A percentile compares a stretch with the other conserved stretches of the same genome.
These are phyloP conservation scores for Gymnopus androsaceus DNA, from an alignment of 1,284 basidiomycete species.

Conservation along the genomic window DNA sequence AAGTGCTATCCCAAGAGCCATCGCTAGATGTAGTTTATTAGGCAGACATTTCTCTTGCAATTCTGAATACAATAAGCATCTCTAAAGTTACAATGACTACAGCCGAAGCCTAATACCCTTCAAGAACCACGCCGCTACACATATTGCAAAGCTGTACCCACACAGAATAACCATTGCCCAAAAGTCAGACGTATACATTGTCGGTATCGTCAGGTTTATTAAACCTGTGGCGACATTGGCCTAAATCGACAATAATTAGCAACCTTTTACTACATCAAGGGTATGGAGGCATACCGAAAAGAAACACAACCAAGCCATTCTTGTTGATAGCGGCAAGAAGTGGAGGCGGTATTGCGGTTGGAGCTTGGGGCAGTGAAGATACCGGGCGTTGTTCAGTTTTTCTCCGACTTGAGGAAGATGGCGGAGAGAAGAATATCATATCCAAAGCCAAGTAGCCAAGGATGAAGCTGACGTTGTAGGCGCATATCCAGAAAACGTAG, in stretches of 20 bases:
- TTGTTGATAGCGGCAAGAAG: slow-evolving; percentile 82
- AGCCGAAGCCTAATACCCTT: slow-evolving; percentile 28
- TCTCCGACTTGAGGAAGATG: slow-evolving; percentile 41
- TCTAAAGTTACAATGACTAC: neutral
- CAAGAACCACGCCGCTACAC: slow-evolving; percentile 60
- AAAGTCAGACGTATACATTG: slow-evolving; percentile 74
- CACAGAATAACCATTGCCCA: slow-evolving; percentile 67
- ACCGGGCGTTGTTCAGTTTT: slow-evolving; percentile 22
- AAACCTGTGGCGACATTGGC: slow-evolving; percentile 88
- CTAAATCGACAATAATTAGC: slow-evolving; percentile 41
- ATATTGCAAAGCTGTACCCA: slow-evolving; percentile 64
- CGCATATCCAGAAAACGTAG: slow-evolving; percentile 89
- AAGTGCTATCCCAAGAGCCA: no score
- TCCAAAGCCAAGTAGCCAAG: slow-evolving; percentile 82
- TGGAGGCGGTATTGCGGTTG: slow-evolving; percentile 42
- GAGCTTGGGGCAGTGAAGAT: neutral
- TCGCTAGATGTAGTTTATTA: no score
- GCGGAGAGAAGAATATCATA: slow-evolving; percentile 61
- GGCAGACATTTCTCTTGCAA: no score
- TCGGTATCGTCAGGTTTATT: slow-evolving; percentile 79
- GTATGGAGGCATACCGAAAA: slow-evolving; percentile 63
- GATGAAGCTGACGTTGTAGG: slow-evolving; percentile 88
- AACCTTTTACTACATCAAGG: neutral
- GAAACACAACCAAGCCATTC: slow-evolving; percentile 81
- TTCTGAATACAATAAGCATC: neutral